These are phyloP conservation scores for Entelexis paramagnoliae DNA, from an alignment of 1,139 yeast species.

Conservation along the genomic window DNA sequence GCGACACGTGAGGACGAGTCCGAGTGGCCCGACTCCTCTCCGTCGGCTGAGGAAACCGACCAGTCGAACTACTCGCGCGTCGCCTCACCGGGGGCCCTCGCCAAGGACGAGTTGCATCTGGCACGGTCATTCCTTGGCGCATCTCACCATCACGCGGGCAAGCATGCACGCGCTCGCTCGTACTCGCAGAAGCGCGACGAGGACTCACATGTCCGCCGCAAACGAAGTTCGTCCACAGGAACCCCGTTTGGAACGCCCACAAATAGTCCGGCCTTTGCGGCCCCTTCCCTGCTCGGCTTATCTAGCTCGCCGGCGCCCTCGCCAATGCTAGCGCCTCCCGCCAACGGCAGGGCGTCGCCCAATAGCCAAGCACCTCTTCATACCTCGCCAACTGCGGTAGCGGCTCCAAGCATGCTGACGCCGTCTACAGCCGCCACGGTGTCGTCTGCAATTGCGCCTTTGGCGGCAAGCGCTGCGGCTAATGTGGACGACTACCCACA, in stretches of 20 bases:
- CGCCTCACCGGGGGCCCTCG: constrained; percentile 8
- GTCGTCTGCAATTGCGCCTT: neutral
- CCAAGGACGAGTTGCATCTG: constrained; percentile 11
- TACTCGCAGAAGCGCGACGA: constrained; percentile 10
- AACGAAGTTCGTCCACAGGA: constrained; percentile 5
- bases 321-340: neutral
- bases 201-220: neutral
- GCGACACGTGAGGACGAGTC: constrained; percentile 9
- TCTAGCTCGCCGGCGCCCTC: neutral
- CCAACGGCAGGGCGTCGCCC: neutral
- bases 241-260: constrained; percentile 1
- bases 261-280: neutral
- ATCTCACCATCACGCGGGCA: constrained; percentile 6
- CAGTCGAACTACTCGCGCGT: constrained; percentile 13
- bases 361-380: neutral
- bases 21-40: constrained; percentile 3
- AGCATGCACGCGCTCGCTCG: constrained; percentile 7
- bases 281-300: neutral
- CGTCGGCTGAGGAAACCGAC: neutral
- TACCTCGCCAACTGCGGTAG: neutral
- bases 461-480: neutral
- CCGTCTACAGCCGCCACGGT: neutral
- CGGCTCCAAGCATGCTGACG: neutral
- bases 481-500: constrained; percentile 9
- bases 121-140: constrained; percentile 20